A percentile compares a stretch with the other conserved stretches of the same genome.
These are phyloP conservation scores for Pleurotus cornucopiae DNA, from an alignment of 768 basidiomycete species.

Conservation along the genomic window DNA sequence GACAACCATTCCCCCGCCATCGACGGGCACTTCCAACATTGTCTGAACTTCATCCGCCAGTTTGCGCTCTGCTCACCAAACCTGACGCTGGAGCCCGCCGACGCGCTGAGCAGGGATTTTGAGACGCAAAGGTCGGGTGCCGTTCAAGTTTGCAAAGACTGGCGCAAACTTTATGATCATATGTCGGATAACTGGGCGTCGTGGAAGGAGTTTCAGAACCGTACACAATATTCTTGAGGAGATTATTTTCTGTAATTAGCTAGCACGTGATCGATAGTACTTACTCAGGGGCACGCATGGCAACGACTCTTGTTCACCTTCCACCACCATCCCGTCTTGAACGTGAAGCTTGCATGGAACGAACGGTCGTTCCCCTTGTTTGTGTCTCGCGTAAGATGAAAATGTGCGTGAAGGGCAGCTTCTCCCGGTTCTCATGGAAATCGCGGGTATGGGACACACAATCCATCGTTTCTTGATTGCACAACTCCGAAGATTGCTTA, in stretches of 20 bases:
- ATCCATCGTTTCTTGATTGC: too few relatives aligned
- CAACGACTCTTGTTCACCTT: too few relatives aligned
- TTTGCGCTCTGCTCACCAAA: constrained; percentile 17
- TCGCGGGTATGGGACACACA: too few relatives aligned
- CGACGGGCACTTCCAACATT: constrained; percentile 16
- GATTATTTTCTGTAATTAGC: background rate
- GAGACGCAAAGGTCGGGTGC: constrained; percentile 13
- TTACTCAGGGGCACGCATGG: too few relatives aligned
- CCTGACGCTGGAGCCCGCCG: constrained; percentile 16
- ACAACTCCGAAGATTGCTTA: too few relatives aligned
- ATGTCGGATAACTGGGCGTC: constrained; percentile 21
- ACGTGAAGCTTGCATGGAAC: too few relatives aligned
- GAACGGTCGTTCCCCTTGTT: too few relatives aligned
- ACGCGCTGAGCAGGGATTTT: constrained; percentile 14
- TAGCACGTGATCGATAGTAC: too few relatives aligned
- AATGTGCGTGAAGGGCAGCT: too few relatives aligned
- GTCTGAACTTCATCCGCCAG: constrained; percentile 19
- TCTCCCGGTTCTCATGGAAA: too few relatives aligned
- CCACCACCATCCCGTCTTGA: too few relatives aligned
- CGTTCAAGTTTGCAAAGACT: constrained; percentile 22
- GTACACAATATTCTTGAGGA: background rate
- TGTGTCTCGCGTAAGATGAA: too few relatives aligned
- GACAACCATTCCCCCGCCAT: background rate
- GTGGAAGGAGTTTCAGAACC: constrained; percentile 8
- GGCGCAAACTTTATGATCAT: constrained; percentile 16